These are phyloP conservation scores for Thalassiosira pacifica DNA, from an alignment of 352 stramenopile genomes.

Conservation along the genomic window DNA sequence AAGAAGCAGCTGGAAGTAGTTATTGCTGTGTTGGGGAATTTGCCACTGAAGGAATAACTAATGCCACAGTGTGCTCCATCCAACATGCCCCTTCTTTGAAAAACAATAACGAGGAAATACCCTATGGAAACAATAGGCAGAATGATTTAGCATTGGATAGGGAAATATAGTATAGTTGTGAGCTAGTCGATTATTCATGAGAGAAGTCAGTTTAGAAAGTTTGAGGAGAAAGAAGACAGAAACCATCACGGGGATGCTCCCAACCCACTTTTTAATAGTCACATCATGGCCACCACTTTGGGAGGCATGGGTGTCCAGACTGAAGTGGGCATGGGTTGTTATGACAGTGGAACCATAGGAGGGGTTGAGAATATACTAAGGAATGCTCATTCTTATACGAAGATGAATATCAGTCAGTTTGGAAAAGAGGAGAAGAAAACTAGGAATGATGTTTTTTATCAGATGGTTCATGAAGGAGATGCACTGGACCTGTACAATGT, in stretches of 20 bases:
- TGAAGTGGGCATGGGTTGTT: slow-evolving; percentile 74
- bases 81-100: no score
- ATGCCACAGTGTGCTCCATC: no score
- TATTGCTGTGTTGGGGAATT: slow-evolving; percentile 44
- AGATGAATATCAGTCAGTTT: slow-evolving; percentile 97
- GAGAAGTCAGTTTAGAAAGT: slow-evolving; percentile 95
- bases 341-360: slow-evolving; percentile 62
- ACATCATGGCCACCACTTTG: slow-evolving; percentile 96
- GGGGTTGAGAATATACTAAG: slow-evolving; percentile 83
- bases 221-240: slow-evolving; percentile 96
- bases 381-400: slow-evolving; percentile 91
- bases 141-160: slow-evolving; percentile 78
- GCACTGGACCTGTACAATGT: slow-evolving; percentile 95
- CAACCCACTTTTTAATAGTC: slow-evolving; percentile 94
- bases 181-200: slow-evolving; percentile 96
- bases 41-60: slow-evolving; percentile 47
- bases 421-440: slow-evolving; percentile 95
- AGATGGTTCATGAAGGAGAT: slow-evolving; percentile 96
- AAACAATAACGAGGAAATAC: slow-evolving; percentile 56
- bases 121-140: slow-evolving; percentile 83
- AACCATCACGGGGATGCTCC: slow-evolving; percentile 95
- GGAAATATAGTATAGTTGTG: slow-evolving; percentile 93
- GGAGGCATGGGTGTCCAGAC: slow-evolving; percentile 79
- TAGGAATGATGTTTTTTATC: slow-evolving; percentile 72
- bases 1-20: slow-evolving; percentile 41